These are phyloP conservation scores for Darksidea phi DNA, from an alignment of 495 filamentous ascomycete species.

Conservation along the genomic window DNA sequence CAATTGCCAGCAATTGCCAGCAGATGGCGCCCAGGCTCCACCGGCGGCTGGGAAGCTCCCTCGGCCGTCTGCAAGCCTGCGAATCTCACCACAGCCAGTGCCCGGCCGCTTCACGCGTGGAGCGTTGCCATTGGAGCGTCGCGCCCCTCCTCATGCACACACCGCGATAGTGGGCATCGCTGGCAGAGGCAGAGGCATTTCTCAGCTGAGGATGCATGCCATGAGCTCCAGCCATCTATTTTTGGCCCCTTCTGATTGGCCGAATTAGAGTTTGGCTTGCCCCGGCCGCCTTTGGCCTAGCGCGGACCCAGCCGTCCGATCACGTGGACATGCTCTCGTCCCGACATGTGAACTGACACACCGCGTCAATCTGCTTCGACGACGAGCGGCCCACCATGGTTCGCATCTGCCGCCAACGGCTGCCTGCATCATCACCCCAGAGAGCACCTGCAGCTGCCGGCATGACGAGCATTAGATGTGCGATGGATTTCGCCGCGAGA, in stretches of 20 bases:
- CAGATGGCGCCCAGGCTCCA: neutral
- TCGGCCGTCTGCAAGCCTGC: neutral
- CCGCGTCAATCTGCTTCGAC: neutral
- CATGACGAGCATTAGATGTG: constrained; percentile 19
- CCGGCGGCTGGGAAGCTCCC: constrained; percentile 5
- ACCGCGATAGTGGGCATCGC: constrained; percentile 29
- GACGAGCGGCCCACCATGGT: neutral
- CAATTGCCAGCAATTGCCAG: neutral
- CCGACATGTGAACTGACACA: too few species aligned
- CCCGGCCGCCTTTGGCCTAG: neutral
- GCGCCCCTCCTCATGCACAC: constrained; percentile 13
- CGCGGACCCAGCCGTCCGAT: neutral
- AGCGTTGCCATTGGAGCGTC: constrained; percentile 27
- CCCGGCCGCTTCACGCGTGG: constrained; percentile 26
- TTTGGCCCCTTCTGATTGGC: constrained; percentile 11
- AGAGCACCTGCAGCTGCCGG: constrained; percentile 16
- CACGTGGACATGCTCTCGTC: neutral
- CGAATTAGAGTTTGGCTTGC: too few species aligned
- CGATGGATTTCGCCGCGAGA: too few species aligned
- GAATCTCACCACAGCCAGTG: neutral
- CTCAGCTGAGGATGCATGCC: constrained; percentile 28
- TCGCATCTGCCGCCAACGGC: neutral
- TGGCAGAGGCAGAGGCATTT: constrained; percentile 18
- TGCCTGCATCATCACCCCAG: constrained; percentile 4
- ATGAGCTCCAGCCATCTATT: constrained; percentile 26